These are phyloP conservation scores for Fusarium coicis DNA, from an alignment of 2,329 filamentous ascomycete species.

Conservation along the genomic window DNA sequence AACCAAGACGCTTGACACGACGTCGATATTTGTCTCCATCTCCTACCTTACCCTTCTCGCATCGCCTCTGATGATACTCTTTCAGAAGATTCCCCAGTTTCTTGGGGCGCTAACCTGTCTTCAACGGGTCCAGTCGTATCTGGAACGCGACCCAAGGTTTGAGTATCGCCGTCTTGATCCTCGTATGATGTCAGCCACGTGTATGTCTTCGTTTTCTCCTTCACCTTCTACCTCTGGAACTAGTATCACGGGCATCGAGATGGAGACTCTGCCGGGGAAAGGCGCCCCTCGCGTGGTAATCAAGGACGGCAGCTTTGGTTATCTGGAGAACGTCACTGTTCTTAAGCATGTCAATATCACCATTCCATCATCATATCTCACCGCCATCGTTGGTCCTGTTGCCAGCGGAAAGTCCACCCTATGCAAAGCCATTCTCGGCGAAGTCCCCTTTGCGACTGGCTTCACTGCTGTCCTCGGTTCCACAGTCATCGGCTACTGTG, in stretches of 20 bases:
- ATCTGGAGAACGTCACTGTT: conserved; percentile 25
- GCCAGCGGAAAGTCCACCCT: conserved; percentile 51
- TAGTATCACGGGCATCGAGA: not conserved
- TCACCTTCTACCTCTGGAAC: accelerated
- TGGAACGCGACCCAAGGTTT: not conserved
- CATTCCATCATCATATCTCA: conserved; percentile 37
- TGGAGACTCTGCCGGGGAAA: not conserved
- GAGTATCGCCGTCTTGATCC: not conserved
- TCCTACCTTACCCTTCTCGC: not conserved
- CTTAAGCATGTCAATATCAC: conserved; percentile 24
- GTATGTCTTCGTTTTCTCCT: accelerated
- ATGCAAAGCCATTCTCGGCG: conserved; percentile 50
- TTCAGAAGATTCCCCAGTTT: not conserved
- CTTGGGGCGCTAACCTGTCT: not conserved
- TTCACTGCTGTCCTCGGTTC: conserved; percentile 9
- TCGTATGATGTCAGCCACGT: accelerated
- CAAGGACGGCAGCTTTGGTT: conserved; percentile 35
- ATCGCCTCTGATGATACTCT: not conserved
- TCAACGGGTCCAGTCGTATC: not conserved
- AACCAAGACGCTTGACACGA: conserved; percentile 44
- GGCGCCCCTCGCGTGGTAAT: not conserved
- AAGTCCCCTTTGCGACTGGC: conserved; percentile 34
- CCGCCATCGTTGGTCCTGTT: conserved; percentile 51
- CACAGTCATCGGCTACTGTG: conserved; percentile 45
- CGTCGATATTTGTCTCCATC: conserved; percentile 42